Percentiles rank a stretch among this genome's conserved stretches.
phyloP scores from a whole-genome alignment of 257 asterid genomes.

The Nicotiana knightiana region DNA sequence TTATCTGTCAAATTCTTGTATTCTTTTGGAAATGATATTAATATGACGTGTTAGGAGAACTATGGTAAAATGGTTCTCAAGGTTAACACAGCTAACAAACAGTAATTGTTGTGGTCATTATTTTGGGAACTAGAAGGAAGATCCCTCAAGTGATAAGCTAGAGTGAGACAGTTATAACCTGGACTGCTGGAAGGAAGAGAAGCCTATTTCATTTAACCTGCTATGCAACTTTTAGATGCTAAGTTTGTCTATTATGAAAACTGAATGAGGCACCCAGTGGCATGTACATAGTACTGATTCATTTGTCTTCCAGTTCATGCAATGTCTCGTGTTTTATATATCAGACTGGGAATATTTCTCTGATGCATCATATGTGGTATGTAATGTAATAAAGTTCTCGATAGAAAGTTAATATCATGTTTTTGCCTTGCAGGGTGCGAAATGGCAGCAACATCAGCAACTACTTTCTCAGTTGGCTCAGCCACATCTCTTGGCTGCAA shows the following conservation, averaged over 20 bases:
- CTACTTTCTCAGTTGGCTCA: conserved; percentile 49
- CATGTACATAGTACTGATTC: not conserved
- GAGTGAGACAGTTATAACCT: not conserved
- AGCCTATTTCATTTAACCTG: not conserved
- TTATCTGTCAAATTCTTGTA: not conserved
- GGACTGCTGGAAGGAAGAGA: not conserved
- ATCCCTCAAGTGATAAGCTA: not conserved
- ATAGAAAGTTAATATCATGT: not conserved
- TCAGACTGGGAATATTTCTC: not conserved
- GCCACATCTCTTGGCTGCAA: conserved; percentile 37
- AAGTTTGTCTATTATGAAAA: not conserved
- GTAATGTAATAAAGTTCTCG: not conserved
- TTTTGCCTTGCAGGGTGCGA: conserved; percentile 33
- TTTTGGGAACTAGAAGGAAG: not conserved
- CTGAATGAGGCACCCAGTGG: not conserved
- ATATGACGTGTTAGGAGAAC: not conserved
- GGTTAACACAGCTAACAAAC: not conserved
- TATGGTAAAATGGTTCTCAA: not conserved
- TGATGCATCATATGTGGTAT: not conserved
- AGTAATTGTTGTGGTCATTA: not conserved
- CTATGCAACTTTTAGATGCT: not conserved
- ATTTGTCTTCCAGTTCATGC: not conserved
- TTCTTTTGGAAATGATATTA: not conserved
- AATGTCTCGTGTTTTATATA: not conserved
- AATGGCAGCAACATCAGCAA: conserved; percentile 74